These are phyloP conservation scores for Ilex aquifolium DNA, from an alignment of 257 asterid genomes.

Conservation along the genomic window DNA sequence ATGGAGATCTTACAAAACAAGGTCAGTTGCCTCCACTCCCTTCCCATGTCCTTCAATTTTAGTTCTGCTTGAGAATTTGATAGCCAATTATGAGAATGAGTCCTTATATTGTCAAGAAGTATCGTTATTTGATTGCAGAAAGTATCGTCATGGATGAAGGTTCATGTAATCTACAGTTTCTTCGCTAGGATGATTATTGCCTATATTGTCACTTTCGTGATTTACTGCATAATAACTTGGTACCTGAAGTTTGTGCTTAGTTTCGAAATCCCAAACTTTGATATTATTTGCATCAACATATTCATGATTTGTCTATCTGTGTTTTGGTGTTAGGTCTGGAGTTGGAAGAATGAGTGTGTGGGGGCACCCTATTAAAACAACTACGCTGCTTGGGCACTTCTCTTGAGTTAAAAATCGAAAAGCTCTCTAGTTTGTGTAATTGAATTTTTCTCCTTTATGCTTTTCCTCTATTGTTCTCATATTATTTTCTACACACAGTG, in stretches of 20 bases:
- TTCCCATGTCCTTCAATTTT: not conserved
- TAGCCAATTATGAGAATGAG: too few species aligned
- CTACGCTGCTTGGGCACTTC: too few species aligned
- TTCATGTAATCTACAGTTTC: slow-evolving; percentile 91
- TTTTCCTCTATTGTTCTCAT: slow-evolving; percentile 6
- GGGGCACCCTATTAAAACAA: too few species aligned
- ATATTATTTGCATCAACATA: too few species aligned
- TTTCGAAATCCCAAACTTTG: too few species aligned
- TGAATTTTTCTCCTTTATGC: slow-evolving; percentile 3
- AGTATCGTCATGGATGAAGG: slow-evolving; percentile 75
- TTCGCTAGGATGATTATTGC: slow-evolving; percentile 90
- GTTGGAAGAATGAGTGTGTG: too few species aligned
- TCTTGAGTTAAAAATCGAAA: not conserved
- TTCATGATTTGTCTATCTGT: too few species aligned
- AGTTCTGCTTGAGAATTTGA: too few species aligned
- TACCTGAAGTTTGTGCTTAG: slow-evolving; percentile 56
- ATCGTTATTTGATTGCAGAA: slow-evolving; percentile 40
- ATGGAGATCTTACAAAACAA: slow-evolving; percentile 67
- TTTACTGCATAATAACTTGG: slow-evolving; percentile 78
- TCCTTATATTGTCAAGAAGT: not conserved
- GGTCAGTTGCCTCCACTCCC: slow-evolving; percentile 27
- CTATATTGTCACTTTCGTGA: slow-evolving; percentile 68
- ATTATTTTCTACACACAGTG: slow-evolving; percentile 35
- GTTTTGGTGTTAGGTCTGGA: slow-evolving; percentile 47
- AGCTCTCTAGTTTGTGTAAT: not conserved